Conservation (phyloP, 768 basidiomycete genomes). For the Amanita inopinata region DNA sequence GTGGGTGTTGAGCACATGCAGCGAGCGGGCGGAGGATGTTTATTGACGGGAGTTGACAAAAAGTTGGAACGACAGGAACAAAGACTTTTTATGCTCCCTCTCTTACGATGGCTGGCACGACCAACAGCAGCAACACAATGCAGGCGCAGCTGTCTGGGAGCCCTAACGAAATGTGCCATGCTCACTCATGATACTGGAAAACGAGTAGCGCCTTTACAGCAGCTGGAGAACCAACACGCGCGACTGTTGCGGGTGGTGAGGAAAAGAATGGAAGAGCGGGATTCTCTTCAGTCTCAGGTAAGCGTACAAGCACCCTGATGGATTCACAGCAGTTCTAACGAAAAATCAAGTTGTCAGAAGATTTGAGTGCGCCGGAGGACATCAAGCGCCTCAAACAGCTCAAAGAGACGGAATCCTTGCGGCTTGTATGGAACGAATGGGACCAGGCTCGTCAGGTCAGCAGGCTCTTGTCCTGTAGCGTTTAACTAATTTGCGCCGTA, state of each 20-base stretch:
- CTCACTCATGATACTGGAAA: not conserved
- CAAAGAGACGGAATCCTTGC: conserved; percentile 61
- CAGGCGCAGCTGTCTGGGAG: not conserved
- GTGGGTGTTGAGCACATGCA: no score
- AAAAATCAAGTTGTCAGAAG: conserved; percentile 37
- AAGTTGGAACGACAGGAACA: no score
- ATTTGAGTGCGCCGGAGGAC: conserved; percentile 44
- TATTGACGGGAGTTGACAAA: no score
- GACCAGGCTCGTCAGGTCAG: conserved; percentile 44
- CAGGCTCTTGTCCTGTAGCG: conserved; percentile 6
- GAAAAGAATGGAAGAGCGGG: conserved; percentile 42
- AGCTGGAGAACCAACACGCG: conserved; percentile 33
- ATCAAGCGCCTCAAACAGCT: conserved; percentile 49
- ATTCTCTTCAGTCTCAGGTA: conserved; percentile 34
- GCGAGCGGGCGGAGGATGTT: no score
- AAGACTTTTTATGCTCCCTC: conserved; percentile 10
- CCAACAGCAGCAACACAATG: conserved; percentile 7
- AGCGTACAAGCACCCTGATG: not conserved
- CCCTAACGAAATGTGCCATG: conserved; percentile 7
- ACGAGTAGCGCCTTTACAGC: conserved; percentile 5
- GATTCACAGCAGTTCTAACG: conserved; percentile 8
- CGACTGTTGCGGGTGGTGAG: conserved; percentile 46
- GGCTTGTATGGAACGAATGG: conserved; percentile 63
- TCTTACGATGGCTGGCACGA: conserved; percentile 8
- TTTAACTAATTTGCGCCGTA: conserved; percentile 14